Percentiles rank a stretch among this genome's conserved stretches.
Conservation (phyloP, 116 monocot genomes). For the Thalassia testudinum region DNA sequence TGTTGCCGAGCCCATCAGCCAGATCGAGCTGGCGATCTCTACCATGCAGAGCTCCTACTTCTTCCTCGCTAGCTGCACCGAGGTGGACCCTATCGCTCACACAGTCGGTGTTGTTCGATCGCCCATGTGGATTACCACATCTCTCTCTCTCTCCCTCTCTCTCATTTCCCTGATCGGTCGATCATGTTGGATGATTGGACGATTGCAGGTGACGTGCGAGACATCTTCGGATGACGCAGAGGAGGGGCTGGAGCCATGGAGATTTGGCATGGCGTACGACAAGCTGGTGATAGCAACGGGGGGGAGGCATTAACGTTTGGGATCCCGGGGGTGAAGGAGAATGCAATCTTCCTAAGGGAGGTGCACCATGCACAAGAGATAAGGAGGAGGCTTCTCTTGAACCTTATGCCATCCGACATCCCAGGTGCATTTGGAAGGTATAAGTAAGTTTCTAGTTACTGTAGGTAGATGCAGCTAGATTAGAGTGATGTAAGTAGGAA, state of each 20-base stretch:
- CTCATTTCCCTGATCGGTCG: too few relatives aligned
- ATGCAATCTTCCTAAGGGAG: conserved; percentile 59
- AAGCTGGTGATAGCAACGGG: conserved; percentile 64
- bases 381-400: conserved; percentile 41
- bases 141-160: too few relatives aligned
- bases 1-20: conserved; percentile 45
- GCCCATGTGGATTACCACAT: too few relatives aligned
- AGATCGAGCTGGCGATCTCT: conserved; percentile 21
- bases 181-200: too few relatives aligned
- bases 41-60: conserved; percentile 40
- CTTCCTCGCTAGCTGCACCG: conserved; percentile 35
- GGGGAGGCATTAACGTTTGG: conserved; percentile 43
- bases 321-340: conserved; percentile 40
- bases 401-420: conserved; percentile 55
- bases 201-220: too few relatives aligned
- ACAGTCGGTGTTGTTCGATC: conserved; percentile 15
- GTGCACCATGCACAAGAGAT: conserved; percentile 61
- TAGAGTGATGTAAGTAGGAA: too few relatives aligned
- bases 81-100: conserved; percentile 30
- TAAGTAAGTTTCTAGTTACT: too few relatives aligned
- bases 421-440: conserved; percentile 34
- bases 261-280: conserved; percentile 50
- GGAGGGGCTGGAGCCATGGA: too few relatives aligned
- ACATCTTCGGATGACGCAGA: too few relatives aligned
- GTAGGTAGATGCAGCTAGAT: too few relatives aligned